Evolutionary conservation across 2,329 filamentous ascomycete species (phyloP).

Genomic region (Fusarium sp.): DNA sequence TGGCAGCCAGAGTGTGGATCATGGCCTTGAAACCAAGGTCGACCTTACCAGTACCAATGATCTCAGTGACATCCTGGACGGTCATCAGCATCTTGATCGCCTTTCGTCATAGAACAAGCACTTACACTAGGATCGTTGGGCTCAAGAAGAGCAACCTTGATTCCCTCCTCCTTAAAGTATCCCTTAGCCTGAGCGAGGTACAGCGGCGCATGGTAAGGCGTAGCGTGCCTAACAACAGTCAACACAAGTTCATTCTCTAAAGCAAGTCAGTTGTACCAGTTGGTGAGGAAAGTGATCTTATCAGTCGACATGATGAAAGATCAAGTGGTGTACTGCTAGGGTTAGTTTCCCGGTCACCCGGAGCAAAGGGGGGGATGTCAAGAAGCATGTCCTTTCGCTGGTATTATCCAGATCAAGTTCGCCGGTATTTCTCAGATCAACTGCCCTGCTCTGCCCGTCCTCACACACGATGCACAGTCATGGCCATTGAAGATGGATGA

Average conservation of each 20-base stretch:
- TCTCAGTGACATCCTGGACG: conserved; percentile 76
- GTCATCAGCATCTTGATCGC: neutral
- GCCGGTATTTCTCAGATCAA: conserved; percentile 78
- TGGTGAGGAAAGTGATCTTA: conserved; percentile 85
- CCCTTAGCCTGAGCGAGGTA: conserved; percentile 81
- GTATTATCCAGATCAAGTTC: conserved; percentile 90
- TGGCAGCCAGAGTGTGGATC: conserved; percentile 82
- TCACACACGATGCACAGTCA: neutral
- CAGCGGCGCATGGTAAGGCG: conserved; percentile 80
- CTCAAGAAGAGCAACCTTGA: conserved; percentile 80
- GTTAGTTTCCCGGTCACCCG: conserved; percentile 55
- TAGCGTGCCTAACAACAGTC: conserved; percentile 71
- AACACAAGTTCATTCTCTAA: conserved; percentile 31
- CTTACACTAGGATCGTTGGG: conserved; percentile 78
- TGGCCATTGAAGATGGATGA: neutral
- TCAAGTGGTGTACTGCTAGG: conserved; percentile 53
- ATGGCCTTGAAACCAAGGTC: conserved; percentile 85
- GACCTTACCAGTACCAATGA: conserved; percentile 78
- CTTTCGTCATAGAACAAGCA: fast-evolving
- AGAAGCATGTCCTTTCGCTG: conserved; percentile 89
- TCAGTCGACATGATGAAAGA: conserved; percentile 75
- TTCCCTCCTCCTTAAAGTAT: conserved; percentile 77
- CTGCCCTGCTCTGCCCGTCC: conserved; percentile 39
- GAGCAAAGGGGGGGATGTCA: conserved; percentile 47
- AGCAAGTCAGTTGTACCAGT: conserved; percentile 65